Percentiles rank a stretch among this genome's conserved stretches.
phyloP scores from a whole-genome alignment of 2,329 filamentous ascomycete species.

The Fusarium subtropicale region DNA sequence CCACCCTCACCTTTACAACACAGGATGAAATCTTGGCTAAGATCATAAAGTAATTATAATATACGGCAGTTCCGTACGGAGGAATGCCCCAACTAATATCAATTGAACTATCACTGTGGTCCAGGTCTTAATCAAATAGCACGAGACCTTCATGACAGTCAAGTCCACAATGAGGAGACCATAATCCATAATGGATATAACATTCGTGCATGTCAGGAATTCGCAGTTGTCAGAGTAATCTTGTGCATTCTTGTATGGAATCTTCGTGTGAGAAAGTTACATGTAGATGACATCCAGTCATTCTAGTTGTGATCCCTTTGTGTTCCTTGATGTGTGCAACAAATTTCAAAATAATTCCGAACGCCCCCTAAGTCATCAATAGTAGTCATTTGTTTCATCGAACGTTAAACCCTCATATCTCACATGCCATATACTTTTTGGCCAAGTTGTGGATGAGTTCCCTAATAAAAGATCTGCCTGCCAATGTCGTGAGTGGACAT shows the following conservation, averaged over 20 bases:
- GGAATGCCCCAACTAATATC: not conserved
- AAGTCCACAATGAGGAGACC: not conserved
- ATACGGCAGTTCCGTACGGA: not conserved
- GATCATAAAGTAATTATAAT: not conserved
- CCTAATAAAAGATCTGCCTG: conserved; percentile 38
- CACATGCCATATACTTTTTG: not conserved
- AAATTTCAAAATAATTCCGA: conserved; percentile 13
- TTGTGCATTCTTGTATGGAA: not conserved
- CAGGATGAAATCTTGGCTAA: not conserved
- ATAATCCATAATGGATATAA: not conserved
- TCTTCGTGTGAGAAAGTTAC: not conserved
- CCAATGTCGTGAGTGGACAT: conserved; percentile 47
- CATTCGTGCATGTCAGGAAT: not conserved
- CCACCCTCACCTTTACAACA: too few species aligned
- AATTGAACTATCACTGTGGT: not conserved
- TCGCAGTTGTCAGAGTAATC: not conserved
- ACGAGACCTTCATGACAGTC: not conserved
- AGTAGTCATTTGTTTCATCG: not conserved
- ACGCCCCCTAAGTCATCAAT: conserved; percentile 11
- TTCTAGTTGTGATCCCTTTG: not conserved
- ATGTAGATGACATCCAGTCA: not conserved
- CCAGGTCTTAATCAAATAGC: not conserved
- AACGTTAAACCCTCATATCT: not conserved
- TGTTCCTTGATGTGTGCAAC: not conserved
- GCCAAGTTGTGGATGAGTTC: too few species aligned